These are phyloP conservation scores for Craterostigma plantagineum DNA, from an alignment of 257 asterid genomes.

Conservation along the genomic window DNA sequence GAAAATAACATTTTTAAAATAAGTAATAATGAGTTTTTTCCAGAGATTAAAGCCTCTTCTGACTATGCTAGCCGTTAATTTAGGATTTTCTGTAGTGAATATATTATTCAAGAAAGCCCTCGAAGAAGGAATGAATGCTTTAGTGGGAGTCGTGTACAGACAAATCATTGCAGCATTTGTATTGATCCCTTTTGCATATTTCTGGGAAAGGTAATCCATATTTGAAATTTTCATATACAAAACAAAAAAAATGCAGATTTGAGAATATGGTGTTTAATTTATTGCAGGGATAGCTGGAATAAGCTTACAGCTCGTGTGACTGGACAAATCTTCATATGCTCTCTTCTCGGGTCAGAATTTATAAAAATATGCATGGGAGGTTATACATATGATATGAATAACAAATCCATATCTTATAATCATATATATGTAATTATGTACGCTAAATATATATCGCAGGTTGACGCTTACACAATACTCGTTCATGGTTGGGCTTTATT, in stretches of 20 bases:
- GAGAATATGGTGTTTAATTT: not conserved
- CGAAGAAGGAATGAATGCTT: constrained; percentile 25
- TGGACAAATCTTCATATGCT: constrained; percentile 37
- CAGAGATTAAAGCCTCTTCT: constrained; percentile 22
- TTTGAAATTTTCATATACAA: not conserved
- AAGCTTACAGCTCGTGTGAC: constrained; percentile 30
- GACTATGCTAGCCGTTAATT: constrained; percentile 31
- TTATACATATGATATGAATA: too few relatives aligned
- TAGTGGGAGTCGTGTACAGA: constrained; percentile 27
- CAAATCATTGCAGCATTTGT: constrained; percentile 24
- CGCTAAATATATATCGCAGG: constrained; percentile 18
- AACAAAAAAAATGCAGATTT: not conserved
- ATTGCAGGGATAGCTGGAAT: constrained; percentile 33
- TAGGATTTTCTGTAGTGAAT: constrained; percentile 24
- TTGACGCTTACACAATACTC: constrained; percentile 46
- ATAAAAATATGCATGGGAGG: too few relatives aligned
- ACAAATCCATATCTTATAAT: too few relatives aligned
- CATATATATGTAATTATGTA: too few relatives aligned
- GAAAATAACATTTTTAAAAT: too few relatives aligned
- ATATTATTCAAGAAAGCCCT: constrained; percentile 34
- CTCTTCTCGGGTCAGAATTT: constrained; percentile 27
- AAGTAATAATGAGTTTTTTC: constrained; percentile 6
- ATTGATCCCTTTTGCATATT: constrained; percentile 43
- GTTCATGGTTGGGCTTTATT: constrained; percentile 52
- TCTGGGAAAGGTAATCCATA: constrained; percentile 47